phyloP scores from a whole-genome alignment of 2,329 filamentous ascomycete genomes.

The Fusarium dlaminii region DNA sequence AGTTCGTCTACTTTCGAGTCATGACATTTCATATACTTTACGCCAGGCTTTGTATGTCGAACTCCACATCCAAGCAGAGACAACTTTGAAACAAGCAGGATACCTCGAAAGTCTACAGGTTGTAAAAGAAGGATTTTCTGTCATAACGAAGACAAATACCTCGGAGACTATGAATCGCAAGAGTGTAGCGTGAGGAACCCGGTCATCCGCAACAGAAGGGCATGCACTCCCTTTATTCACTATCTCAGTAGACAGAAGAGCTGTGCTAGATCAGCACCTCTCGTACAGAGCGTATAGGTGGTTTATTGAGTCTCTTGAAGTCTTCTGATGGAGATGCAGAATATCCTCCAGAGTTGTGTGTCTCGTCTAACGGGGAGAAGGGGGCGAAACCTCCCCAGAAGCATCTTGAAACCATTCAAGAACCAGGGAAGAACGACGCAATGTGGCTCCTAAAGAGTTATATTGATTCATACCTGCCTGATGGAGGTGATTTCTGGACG shows the following conservation, averaged over 20 bases:
- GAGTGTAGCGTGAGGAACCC: fast-evolving
- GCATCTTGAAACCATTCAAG: background rate
- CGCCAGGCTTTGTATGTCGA: background rate
- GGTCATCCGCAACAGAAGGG: background rate
- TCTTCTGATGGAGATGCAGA: background rate
- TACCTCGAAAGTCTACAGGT: background rate
- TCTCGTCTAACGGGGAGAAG: background rate
- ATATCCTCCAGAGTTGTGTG: background rate
- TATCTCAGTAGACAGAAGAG: background rate
- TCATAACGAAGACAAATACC: background rate
- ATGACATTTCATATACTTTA: fast-evolving
- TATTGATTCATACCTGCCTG: background rate
- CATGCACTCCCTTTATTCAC: background rate
- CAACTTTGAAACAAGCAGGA: background rate
- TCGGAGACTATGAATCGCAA: background rate
- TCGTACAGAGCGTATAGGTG: background rate
- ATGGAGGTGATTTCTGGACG: background rate
- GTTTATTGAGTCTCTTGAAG: background rate
- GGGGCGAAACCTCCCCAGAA: background rate
- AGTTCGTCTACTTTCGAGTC: background rate
- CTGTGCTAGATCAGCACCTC: background rate
- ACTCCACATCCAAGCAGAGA: background rate
- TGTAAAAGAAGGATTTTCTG: fast-evolving
- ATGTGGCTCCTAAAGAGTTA: fast-evolving
- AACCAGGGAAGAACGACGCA: background rate